Conservation (phyloP, 177 flowering plant species). For the Vitis hybrid region DNA sequence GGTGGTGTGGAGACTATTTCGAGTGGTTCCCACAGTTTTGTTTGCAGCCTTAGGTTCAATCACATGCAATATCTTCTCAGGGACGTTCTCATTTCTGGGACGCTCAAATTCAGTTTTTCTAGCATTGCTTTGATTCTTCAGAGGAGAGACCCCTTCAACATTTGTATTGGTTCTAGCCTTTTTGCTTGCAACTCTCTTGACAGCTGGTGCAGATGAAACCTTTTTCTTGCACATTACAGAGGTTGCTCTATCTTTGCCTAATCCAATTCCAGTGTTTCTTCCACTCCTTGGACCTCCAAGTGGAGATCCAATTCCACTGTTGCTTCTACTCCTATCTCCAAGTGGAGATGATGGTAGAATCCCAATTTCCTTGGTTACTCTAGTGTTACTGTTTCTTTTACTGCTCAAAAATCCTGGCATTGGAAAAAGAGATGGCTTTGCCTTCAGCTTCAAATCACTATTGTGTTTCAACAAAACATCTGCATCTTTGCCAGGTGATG, state of each 20-base stretch:
- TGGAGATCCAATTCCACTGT: background rate
- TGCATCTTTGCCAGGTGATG: conserved; percentile 4
- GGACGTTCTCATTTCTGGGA: conserved; percentile 25
- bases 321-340: conserved; percentile 3
- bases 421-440: conserved; percentile 2
- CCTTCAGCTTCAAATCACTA: conserved; percentile 6
- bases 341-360: background rate
- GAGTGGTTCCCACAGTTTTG: conserved; percentile 1
- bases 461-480: background rate
- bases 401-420: background rate
- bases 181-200: conserved; percentile 1
- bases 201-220: background rate
- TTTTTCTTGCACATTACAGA: background rate
- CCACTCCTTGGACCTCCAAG: conserved; percentile 3
- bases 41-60: conserved; percentile 32
- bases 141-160: conserved; percentile 2
- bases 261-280: background rate
- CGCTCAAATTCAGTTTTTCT: conserved; percentile 15
- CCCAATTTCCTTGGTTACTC: background rate
- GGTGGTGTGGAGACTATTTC: background rate
- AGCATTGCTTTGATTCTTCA: conserved; percentile 15
- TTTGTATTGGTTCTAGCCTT: conserved; percentile 5
- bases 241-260: background rate
- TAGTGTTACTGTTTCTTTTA: conserved; percentile 6
- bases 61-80: conserved; percentile 44